phyloP scores from a whole-genome alignment of 805 yeast genomes.

The Candida vartiovaarae region DNA sequence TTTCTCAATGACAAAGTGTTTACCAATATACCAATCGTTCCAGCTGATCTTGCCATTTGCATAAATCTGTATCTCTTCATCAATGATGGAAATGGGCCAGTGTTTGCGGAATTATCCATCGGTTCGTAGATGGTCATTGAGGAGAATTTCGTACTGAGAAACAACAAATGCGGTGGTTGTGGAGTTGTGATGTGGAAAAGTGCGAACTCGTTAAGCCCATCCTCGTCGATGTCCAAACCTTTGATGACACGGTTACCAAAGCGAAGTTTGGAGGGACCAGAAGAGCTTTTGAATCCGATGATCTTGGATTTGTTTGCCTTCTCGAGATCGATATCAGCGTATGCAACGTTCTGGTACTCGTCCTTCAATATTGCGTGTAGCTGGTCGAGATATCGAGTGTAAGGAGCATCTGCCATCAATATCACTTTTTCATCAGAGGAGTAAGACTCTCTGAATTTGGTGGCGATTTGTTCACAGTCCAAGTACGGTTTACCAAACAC shows the following conservation, averaged over 20 bases:
- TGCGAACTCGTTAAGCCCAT: conserved; percentile 37
- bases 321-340: conserved; percentile 33
- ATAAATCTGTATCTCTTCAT: conserved; percentile 80
- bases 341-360: conserved; percentile 29
- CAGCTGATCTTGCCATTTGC: conserved; percentile 86
- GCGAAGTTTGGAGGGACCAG: conserved; percentile 4
- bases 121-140: conserved; percentile 48
- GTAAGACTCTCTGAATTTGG: conserved; percentile 36
- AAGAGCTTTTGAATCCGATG: conserved; percentile 30
- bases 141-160: conserved; percentile 63
- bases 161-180: conserved; percentile 70
- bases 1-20: conserved; percentile 81
- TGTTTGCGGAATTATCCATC: conserved; percentile 21
- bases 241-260: conserved; percentile 26
- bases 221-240: conserved; percentile 21
- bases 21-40: conserved; percentile 85
- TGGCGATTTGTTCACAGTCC: conserved; percentile 33
- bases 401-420: conserved; percentile 72
- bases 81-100: conserved; percentile 71
- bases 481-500: conserved; percentile 67
- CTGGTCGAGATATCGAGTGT: conserved; percentile 37
- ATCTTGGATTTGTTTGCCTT: conserved; percentile 30
- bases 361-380: conserved; percentile 31
- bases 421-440: conserved; percentile 39
- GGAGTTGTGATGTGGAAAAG: conserved; percentile 71